Base-by-base conservation (phyloP, 306 rosid genomes). In the Vigna mungo region DNA sequence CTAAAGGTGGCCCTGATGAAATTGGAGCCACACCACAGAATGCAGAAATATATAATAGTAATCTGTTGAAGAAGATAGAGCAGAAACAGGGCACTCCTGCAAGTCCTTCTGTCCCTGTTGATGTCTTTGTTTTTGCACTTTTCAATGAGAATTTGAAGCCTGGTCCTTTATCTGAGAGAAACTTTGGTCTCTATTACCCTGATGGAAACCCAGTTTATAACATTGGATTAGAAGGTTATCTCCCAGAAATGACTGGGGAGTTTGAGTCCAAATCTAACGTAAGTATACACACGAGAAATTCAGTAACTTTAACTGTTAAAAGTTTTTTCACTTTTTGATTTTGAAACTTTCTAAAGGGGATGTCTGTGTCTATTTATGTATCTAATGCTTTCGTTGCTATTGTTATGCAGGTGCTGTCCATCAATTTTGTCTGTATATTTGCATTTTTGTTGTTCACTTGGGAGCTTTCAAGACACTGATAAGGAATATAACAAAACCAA, bases 151-250 rank as follows among this genome's bases (percentile, higher is more conserved):
- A 95, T 80, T 6, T 89, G 83, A 95, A 95, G 68, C 52, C 89
- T 23, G 98, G 97, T 56, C 89, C 96, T 11, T 62, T 83, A 2
- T 95, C 98, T 13, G 98, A 95, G 85, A 88, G 96, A 83, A 95
- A 95, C 65, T 95, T 88, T 74, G 98, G 98, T 8, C 93, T 95
- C 25, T 95, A 74, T 62, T 90, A 89, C 80, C 97, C 98, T 3
- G 73, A 95, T 78, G 97, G 90, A 0, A 78, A 84, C 2, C 91
- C 90, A 7, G 98, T 95, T 72, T 95, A 95, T 71, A 85, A 88
- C 73, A 74, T 95, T 66, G 98, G 97, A 48, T 67, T 88, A 21
- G 23, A 78, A 23, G 90, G 94, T 18, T 72, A 86, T 78, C 89
- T 87, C 21, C 91, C 96, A 18, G 87, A 81, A 73, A 68, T 85